Percentiles rank a stretch among this genome's conserved stretches.
Evolutionary conservation across 2,329 filamentous ascomycete species (phyloP).

Genomic region (Rhexocercosporidium sp.): DNA sequence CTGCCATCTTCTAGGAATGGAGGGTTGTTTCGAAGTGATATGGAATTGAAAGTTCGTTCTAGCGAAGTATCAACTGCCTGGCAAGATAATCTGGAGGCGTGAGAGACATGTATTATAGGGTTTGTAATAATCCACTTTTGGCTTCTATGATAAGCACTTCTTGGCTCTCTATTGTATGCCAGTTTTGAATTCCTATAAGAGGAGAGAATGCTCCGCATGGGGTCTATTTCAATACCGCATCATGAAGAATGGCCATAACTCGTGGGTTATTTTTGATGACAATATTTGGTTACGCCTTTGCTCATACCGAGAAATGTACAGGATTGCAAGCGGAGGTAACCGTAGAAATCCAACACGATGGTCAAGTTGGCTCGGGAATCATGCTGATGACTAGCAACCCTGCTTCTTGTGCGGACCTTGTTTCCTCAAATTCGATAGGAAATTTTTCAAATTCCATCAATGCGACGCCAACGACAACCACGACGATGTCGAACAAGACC

Average conservation of each 20-base stretch:
- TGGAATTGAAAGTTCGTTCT: too few species aligned
- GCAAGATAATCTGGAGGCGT: too few species aligned
- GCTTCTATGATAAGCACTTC: conserved; percentile 17
- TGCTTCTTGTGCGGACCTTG: conserved; percentile 15
- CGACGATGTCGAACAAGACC: neutral
- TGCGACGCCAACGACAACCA: too few species aligned
- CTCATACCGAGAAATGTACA: conserved; percentile 20
- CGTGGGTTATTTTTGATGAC: conserved; percentile 18
- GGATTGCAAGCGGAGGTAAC: conserved; percentile 24
- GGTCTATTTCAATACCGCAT: conserved; percentile 10
- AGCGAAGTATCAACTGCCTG: too few species aligned
- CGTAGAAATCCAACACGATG: conserved; percentile 27
- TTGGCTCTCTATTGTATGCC: conserved; percentile 17
- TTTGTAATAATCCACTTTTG: conserved; percentile 13
- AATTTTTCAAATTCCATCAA: conserved; percentile 4
- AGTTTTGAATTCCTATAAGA: conserved; percentile 25
- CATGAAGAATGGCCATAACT: conserved; percentile 22
- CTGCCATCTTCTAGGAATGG: too few species aligned
- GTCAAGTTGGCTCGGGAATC: conserved; percentile 23
- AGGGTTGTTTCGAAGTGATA: too few species aligned
- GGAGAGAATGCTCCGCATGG: neutral
- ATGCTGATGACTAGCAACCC: conserved; percentile 24
- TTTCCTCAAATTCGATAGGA: neutral
- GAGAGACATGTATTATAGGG: too few species aligned
- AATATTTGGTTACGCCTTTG: conserved; percentile 23